These are phyloP conservation scores for Seiridium cupressi DNA, from an alignment of 2,329 filamentous ascomycete species.

Conservation along the genomic window DNA sequence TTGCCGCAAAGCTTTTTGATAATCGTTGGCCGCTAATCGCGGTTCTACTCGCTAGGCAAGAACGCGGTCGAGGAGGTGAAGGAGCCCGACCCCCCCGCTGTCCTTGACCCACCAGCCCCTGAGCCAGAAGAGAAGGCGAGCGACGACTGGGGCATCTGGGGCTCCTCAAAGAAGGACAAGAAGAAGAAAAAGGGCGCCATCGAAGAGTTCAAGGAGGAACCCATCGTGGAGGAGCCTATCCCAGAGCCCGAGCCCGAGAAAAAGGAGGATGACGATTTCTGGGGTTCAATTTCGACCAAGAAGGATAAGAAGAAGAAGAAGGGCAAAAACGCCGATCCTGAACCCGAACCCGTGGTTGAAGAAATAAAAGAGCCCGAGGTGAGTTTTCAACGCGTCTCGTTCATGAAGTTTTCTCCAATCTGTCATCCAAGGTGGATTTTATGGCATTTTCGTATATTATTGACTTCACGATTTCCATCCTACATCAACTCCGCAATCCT, in stretches of 20 bases:
- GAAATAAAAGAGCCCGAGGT: slow-evolving; percentile 4
- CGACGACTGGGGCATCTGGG: slow-evolving; percentile 21
- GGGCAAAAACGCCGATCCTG: slow-evolving; percentile 26
- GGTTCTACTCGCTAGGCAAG: slow-evolving; percentile 6
- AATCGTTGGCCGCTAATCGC: background rate
- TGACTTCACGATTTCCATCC: background rate
- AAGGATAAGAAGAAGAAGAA: slow-evolving; percentile 36
- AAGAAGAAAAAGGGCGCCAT: slow-evolving; percentile 32
- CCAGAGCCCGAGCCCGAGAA: slow-evolving; percentile 34
- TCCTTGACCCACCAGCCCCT: slow-evolving; percentile 13
- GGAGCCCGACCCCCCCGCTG: slow-evolving; percentile 15
- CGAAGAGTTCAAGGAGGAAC: slow-evolving; percentile 17
- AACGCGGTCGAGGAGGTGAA: slow-evolving; percentile 17
- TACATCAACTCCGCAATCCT: too few species aligned
- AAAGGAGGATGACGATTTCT: slow-evolving; percentile 29
- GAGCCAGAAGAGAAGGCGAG: slow-evolving; percentile 25
- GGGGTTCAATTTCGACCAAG: slow-evolving; percentile 25
- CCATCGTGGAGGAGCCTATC: slow-evolving; percentile 17
- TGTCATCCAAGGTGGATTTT: too few species aligned
- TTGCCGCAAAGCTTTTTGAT: background rate
- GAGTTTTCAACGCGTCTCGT: background rate
- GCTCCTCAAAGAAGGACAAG: slow-evolving; percentile 26
- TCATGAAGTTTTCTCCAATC: too few species aligned
- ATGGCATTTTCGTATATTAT: background rate
- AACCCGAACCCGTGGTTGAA: slow-evolving; percentile 22